A percentile compares a stretch with the other conserved stretches of the same genome.
These are phyloP conservation scores for Yarrowia osloensis DNA, from an alignment of 805 yeast species.

Conservation along the genomic window DNA sequence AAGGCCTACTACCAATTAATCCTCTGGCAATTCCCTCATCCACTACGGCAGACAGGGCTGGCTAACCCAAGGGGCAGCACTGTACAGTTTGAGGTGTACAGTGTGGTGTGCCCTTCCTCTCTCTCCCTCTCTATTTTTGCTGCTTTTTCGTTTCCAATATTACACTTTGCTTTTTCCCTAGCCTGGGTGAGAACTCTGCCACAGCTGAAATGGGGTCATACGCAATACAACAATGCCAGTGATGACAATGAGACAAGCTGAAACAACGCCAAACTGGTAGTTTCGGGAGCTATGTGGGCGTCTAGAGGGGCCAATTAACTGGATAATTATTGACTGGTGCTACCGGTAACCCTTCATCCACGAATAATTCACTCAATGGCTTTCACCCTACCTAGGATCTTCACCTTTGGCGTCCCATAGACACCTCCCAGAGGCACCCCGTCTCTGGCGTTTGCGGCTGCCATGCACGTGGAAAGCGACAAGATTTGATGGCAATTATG, in stretches of 20 bases:
- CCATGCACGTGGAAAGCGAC: constrained; percentile 1
- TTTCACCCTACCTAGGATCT: neutral
- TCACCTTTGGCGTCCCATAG: neutral
- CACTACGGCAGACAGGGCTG: constrained; percentile 17
- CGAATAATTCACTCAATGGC: too few species aligned
- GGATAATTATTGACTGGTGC: too few species aligned
- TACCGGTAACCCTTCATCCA: too few species aligned
- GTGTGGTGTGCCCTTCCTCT: neutral
- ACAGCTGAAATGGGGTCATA: neutral
- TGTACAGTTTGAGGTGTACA: neutral
- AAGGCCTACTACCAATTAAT: too few species aligned
- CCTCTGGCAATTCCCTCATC: too few species aligned
- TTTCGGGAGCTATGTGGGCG: too few species aligned
- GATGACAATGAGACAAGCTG: neutral
- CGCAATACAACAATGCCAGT: neutral
- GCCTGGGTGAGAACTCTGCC: neutral
- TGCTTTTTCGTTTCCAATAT: neutral
- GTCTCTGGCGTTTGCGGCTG: neutral
- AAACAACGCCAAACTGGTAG: neutral
- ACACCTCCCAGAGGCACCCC: constrained; percentile 5
- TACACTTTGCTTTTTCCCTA: neutral
- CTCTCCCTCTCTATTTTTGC: neutral
- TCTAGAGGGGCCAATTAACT: neutral
- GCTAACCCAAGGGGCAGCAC: neutral
- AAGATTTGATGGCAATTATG: constrained; percentile 8